phyloP scores from a whole-genome alignment of 164 flowering plant species.

The Malania oleifera region DNA sequence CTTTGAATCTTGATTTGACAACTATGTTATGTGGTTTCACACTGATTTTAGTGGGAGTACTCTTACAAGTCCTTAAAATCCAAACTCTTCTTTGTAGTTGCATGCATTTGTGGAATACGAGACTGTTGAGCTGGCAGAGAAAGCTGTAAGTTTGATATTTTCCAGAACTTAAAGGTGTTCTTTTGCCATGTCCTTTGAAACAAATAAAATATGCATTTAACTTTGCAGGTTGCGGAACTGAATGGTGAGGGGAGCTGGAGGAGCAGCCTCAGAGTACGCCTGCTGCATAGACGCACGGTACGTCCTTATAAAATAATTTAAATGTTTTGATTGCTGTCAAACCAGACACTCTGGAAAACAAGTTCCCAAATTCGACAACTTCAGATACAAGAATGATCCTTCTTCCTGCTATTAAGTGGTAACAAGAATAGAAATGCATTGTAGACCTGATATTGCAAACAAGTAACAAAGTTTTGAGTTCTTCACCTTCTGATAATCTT shows the following conservation, averaged over 20 bases:
- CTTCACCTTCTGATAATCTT: too few species aligned
- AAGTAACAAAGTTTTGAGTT: too few species aligned
- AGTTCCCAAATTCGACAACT: too few species aligned
- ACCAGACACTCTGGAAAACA: too few species aligned
- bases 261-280: constrained; percentile 76
- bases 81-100: constrained; percentile 42
- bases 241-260: constrained; percentile 88
- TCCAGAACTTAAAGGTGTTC: not conserved
- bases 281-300: constrained; percentile 63
- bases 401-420: too few species aligned
- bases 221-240: constrained; percentile 64
- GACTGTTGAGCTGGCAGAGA: constrained; percentile 80
- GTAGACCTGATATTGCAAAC: too few species aligned
- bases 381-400: too few species aligned
- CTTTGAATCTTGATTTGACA: too few species aligned
- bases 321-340: not conserved
- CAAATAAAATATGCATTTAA: not conserved
- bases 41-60: not conserved
- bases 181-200: not conserved
- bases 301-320: not conserved
- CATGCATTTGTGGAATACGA: constrained; percentile 98
- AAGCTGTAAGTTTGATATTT: constrained; percentile 61
- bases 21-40: not conserved
- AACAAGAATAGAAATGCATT: too few species aligned
- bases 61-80: not conserved